These are phyloP conservation scores for Poterioochromonas sp. DNA, from an alignment of 352 stramenopile genomes.

Conservation along the genomic window DNA sequence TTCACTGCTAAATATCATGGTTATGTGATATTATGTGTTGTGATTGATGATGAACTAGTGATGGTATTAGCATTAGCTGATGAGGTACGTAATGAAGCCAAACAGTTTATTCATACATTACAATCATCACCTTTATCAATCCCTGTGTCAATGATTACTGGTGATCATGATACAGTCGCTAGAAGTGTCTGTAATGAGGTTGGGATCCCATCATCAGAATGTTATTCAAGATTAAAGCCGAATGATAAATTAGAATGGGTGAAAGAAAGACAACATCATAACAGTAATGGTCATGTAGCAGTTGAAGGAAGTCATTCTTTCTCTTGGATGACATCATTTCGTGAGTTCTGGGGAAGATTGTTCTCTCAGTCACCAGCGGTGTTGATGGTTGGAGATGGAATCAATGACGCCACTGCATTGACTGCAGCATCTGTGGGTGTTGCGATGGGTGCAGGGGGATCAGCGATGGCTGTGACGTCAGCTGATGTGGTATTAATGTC, in stretches of 20 bases:
- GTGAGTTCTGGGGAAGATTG: too few relatives aligned
- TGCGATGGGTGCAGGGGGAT: constrained; percentile 23
- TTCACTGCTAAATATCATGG: neutral
- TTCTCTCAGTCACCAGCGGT: neutral
- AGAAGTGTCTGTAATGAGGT: neutral
- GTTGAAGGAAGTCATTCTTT: constrained; percentile 7
- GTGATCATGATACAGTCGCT: constrained; percentile 13
- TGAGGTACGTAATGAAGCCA: neutral
- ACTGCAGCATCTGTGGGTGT: constrained; percentile 19
- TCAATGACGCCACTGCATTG: constrained; percentile 29
- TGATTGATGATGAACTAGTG: constrained; percentile 21
- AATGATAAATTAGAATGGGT: constrained; percentile 28
- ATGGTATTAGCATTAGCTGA: neutral
- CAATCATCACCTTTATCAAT: neutral
- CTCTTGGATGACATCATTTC: too few relatives aligned
- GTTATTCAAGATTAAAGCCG: constrained; percentile 9
- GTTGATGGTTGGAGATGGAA: constrained; percentile 34
- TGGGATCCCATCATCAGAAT: constrained; percentile 4
- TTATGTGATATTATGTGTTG: neutral
- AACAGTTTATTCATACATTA: neutral
- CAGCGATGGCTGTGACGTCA: constrained; percentile 23
- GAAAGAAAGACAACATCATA: neutral
- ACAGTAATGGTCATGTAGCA: neutral
- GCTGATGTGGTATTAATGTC: constrained; percentile 29
- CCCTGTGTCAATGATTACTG: constrained; percentile 13